Evolutionary conservation across 139 green algal species (phyloP).

Genomic region (Chlorella sp.): DNA sequence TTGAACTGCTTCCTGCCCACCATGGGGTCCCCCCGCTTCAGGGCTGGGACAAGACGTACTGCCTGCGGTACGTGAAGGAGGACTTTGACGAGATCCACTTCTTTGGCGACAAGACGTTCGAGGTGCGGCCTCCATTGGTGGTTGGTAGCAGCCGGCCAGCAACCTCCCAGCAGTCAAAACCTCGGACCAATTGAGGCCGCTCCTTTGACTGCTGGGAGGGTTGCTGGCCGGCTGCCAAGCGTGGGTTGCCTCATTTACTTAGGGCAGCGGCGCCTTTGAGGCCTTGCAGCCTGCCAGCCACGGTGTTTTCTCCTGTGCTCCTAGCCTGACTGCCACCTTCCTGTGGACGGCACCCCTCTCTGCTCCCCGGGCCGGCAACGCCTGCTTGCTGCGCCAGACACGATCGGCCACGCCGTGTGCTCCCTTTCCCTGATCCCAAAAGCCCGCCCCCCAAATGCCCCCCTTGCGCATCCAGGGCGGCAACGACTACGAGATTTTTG

Average conservation of each 20-base stretch:
- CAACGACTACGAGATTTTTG: conserved; percentile 99
- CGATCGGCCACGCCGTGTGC: too few relatives aligned
- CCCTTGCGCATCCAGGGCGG: conserved; percentile 76
- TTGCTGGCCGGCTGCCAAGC: not conserved
- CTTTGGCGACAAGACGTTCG: conserved; percentile 99
- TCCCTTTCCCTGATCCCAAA: not conserved
- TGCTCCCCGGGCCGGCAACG: too few relatives aligned
- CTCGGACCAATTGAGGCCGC: too few relatives aligned
- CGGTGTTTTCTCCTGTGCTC: not conserved
- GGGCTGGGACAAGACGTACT: conserved; percentile 99
- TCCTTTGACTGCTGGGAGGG: not conserved
- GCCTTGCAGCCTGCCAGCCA: not conserved
- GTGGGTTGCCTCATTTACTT: not conserved
- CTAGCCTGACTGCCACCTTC: not conserved
- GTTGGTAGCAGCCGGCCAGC: too few relatives aligned
- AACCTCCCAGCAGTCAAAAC: too few relatives aligned
- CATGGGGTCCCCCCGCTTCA: conserved; percentile 20
- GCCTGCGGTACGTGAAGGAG: conserved; percentile 90
- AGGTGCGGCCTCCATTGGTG: conserved; percentile 46
- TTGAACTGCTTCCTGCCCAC: not conserved
- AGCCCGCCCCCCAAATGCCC: not conserved
- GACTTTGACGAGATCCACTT: conserved; percentile 99
- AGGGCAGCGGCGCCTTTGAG: not conserved
- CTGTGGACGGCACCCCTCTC: too few relatives aligned
- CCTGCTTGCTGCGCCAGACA: too few relatives aligned